Evolutionary conservation across 2,329 filamentous ascomycete species (phyloP), one percentile per base, ranked within the genome.

Genomic region (Colletotrichum cuscutae): DNA sequence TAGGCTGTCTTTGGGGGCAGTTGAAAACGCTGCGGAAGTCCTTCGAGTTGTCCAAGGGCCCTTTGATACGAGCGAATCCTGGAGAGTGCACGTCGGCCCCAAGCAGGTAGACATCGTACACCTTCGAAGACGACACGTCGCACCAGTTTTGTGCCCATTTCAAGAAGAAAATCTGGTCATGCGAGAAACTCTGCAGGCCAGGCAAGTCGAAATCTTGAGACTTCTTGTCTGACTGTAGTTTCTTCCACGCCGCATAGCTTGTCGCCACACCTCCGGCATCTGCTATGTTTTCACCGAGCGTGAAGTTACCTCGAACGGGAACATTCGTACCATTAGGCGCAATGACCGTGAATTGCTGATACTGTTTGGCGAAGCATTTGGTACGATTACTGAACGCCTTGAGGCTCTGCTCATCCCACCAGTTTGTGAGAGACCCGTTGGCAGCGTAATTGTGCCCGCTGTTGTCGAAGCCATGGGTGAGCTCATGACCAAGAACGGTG

Each of bases 141-240:
- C 92, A 94, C 91, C 91, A 94, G 80, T 85, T 87, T 75, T 90
- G 91, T 2, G 84, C 87, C 78, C 89, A 93, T 5, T 87, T 86
- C 37, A 94, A 84, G 77, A 93, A 94, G 82, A 93, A 94, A 2
- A 94, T 79, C 79, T 94, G 91, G 74, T 93, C 91, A 72, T 91
- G 89, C 0, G 88, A 88, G 74, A 93, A 93, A 11, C 82, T 75
- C 3, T 89, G 85, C 7, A 94, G 79, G 0, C 92, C 92, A 0
- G 90, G 91, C 24, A 94, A 84, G 49, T 85, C 62, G 2, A 52
- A 49, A 24, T 73, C 79, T 76, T 85, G 76, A 68, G 87, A 87
- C 0, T 87, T 83, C 19, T 84, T 85, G 42, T 86, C 81, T 2
- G 82, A 79, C 54, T 89, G 86, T 12, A 86, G 86, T 75, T 87